A percentile compares a stretch with the other conserved stretches of the same genome.
These are phyloP conservation scores for Ophiobolus disseminans DNA, from an alignment of 2,329 filamentous ascomycete genomes.

Conservation along the genomic window DNA sequence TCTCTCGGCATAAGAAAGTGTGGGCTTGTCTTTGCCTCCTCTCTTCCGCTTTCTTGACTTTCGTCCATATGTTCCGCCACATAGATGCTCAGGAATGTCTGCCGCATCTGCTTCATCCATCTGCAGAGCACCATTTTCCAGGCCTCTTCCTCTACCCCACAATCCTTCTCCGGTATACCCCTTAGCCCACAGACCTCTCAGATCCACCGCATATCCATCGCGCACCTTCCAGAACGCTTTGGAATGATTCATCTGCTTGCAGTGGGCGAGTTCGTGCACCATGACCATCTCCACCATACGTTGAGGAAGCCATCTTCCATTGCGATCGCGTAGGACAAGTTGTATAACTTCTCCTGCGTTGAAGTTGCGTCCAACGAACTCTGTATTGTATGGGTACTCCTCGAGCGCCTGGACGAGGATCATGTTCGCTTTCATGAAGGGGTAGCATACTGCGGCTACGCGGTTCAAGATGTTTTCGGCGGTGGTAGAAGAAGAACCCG, in stretches of 20 bases:
- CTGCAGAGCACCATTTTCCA: constrained; percentile 57
- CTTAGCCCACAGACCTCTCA: constrained; percentile 73
- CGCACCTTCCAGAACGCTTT: constrained; percentile 81
- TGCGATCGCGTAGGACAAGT: constrained; percentile 75
- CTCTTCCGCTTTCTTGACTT: constrained; percentile 61
- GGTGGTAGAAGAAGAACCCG: constrained; percentile 57
- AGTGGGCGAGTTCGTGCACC: constrained; percentile 91
- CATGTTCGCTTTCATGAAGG: constrained; percentile 59
- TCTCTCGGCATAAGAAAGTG: constrained; percentile 72
- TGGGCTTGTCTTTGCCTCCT: constrained; percentile 52
- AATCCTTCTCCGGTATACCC: constrained; percentile 81
- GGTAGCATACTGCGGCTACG: constrained; percentile 73
- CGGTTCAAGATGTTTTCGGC: constrained; percentile 47
- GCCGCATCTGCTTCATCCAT: constrained; percentile 29
- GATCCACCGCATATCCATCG: constrained; percentile 73
- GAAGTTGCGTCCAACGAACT: constrained; percentile 90
- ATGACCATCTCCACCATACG: constrained; percentile 91
- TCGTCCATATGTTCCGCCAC: constrained; percentile 77
- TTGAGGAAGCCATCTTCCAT: constrained; percentile 76
- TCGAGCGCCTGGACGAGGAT: constrained; percentile 66
- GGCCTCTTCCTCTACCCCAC: constrained; percentile 75
- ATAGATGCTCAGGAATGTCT: constrained; percentile 66
- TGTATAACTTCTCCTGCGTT: constrained; percentile 89
- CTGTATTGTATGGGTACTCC: constrained; percentile 79
- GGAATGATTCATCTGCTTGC: constrained; percentile 90